Evolutionary conservation across 108 stramenopile genomes (phyloP).

Genomic region (Nitzschia palea): DNA sequence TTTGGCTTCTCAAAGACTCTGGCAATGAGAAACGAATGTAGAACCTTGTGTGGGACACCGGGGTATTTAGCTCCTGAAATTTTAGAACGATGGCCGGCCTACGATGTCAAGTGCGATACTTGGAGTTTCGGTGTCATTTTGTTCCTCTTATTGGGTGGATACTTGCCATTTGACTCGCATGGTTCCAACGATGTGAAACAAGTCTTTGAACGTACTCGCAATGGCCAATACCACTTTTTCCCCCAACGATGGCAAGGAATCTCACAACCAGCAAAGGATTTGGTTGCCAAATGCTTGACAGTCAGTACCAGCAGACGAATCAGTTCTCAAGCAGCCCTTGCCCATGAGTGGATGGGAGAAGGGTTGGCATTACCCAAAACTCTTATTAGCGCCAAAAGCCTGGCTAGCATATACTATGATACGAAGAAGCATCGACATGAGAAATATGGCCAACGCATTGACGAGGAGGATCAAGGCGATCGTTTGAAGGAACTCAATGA

Average conservation of each 20-base stretch:
- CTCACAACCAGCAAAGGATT: constrained; percentile 60
- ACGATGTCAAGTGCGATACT: constrained; percentile 68
- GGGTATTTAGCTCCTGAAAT: constrained; percentile 75
- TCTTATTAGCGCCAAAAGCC: not conserved
- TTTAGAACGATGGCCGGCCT: constrained; percentile 22
- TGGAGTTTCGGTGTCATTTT: constrained; percentile 90
- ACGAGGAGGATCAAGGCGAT: not conserved
- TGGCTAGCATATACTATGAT: constrained; percentile 6
- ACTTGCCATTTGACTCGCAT: constrained; percentile 79
- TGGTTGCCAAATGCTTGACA: constrained; percentile 56
- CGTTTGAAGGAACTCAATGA: constrained; percentile 30
- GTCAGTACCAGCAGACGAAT: constrained; percentile 50
- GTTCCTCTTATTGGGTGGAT: constrained; percentile 81
- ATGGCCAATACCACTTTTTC: constrained; percentile 34
- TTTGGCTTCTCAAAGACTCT: constrained; percentile 90
- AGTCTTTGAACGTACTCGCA: constrained; percentile 33
- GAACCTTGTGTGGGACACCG: constrained; percentile 60
- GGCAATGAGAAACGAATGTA: constrained; percentile 41
- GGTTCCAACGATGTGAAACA: constrained; percentile 43
- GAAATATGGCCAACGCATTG: not conserved
- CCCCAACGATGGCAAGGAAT: constrained; percentile 27
- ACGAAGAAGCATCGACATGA: constrained; percentile 4
- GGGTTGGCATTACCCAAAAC: constrained; percentile 2
- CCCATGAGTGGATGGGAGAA: constrained; percentile 56
- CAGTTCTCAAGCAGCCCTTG: constrained; percentile 50